Conservation (phyloP, 2,329 filamentous ascomycete species). For the Fusarium sp. region DNA sequence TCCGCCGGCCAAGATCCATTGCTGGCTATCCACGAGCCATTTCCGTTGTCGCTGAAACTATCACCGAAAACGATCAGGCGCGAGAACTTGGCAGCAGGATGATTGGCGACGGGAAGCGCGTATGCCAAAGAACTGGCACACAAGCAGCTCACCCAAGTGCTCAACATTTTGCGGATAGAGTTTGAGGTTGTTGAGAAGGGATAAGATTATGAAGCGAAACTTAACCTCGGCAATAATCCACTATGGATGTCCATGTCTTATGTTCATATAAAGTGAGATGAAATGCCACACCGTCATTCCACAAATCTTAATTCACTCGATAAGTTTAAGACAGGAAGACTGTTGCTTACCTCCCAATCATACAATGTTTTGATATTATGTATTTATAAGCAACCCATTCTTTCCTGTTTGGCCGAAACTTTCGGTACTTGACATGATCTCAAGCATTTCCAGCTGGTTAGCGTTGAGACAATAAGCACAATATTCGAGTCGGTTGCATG, state of each 20-base stretch:
- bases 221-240: constrained; percentile 19
- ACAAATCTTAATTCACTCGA: neutral
- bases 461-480: too few species aligned
- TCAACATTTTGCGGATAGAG: constrained; percentile 3
- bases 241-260: constrained; percentile 14
- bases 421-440: too few species aligned
- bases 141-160: neutral
- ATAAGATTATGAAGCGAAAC: neutral
- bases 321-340: neutral
- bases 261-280: constrained; percentile 5
- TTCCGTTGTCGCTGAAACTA: constrained; percentile 39
- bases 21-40: constrained; percentile 34
- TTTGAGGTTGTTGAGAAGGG: constrained; percentile 4
- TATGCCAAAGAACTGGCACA: neutral
- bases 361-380: too few species aligned
- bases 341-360: too few species aligned
- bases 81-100: neutral
- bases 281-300: constrained; percentile 1
- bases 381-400: too few species aligned
- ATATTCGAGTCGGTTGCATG: too few species aligned
- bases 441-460: too few species aligned
- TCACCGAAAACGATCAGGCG: constrained; percentile 38
- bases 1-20: constrained; percentile 36
- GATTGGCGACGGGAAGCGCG: neutral
- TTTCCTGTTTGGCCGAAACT: too few species aligned